These are phyloP conservation scores for Aspergillus pseudoglaucus DNA, from an alignment of 2,329 filamentous ascomycete genomes.

Conservation along the genomic window DNA sequence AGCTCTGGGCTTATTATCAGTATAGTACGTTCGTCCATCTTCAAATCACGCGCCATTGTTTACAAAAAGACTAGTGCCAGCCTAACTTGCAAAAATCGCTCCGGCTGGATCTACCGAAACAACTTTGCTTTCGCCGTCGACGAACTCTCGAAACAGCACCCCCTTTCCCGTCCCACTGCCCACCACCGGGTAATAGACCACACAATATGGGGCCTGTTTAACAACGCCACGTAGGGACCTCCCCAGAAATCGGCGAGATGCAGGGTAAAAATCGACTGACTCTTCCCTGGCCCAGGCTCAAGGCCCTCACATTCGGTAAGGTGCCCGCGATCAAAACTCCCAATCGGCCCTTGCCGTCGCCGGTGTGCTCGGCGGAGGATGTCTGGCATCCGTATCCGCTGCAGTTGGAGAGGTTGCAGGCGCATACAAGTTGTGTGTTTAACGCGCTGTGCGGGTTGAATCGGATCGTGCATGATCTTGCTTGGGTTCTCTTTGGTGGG, in stretches of 20 bases:
- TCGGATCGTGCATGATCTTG: slow-evolving; percentile 15
- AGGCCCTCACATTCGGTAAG: slow-evolving; percentile 5
- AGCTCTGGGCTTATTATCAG: slow-evolving; percentile 24
- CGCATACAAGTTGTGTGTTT: slow-evolving; percentile 15
- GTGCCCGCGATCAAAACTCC: slow-evolving; percentile 14
- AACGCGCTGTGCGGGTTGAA: slow-evolving; percentile 14
- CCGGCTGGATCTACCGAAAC: slow-evolving; percentile 22
- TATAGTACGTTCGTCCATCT: slow-evolving; percentile 16
- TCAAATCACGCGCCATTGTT: not conserved
- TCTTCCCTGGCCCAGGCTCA: not conserved
- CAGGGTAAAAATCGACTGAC: not conserved
- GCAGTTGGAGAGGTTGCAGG: slow-evolving; percentile 5
- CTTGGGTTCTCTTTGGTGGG: slow-evolving; percentile 11
- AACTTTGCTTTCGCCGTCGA: slow-evolving; percentile 19
- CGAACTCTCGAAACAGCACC: slow-evolving; percentile 15
- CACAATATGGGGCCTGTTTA: slow-evolving; percentile 21
- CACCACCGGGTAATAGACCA: slow-evolving; percentile 12
- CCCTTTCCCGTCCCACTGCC: slow-evolving; percentile 4
- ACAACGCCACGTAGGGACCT: slow-evolving; percentile 17
- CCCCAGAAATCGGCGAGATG: not conserved
- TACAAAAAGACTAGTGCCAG: slow-evolving; percentile 17
- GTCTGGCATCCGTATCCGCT: slow-evolving; percentile 18
- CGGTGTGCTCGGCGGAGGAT: slow-evolving; percentile 7
- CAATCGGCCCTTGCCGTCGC: slow-evolving; percentile 3
- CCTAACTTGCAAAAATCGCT: slow-evolving; percentile 26